Evolutionary conservation across 2,329 filamentous ascomycete genomes (phyloP), one percentile per base, ranked within the genome.

Genomic region (Immersiporthe knoxdaviesiana): DNA sequence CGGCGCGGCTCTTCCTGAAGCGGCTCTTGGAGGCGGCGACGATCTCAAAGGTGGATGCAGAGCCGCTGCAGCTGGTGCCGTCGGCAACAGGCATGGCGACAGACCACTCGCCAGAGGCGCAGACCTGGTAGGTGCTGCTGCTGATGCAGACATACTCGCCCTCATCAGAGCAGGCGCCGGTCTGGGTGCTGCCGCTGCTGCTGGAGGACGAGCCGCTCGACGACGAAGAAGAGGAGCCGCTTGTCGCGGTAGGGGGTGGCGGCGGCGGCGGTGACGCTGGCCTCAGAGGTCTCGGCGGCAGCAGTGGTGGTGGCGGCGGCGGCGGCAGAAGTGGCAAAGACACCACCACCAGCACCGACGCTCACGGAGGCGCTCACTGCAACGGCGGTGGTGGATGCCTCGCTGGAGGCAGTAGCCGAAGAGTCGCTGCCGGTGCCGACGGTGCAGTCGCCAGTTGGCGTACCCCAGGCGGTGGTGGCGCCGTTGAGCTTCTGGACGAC

Each of bases 401-500:
- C 52, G 52, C 52, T 56, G 69, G 72, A 63, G 68, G 72, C 59
- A 41, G 68, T 70, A 11, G 72, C 66, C 59, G 73, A 70, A 27
- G 59, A 39, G 59, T 70, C 71, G 60, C 72, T 72, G 61, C 76
- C 72, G 41, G 74, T 73, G 18, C 73, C 72, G 62, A 78, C 73
- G 68, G 74, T 66, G 74, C 75, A 72, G 72, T 76, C 59, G 73
- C 74, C 71, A 62, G 72, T 70, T 41, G 78, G 75, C 1, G 56
- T 68, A 1, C 73, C 68, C n/a, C 84, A 77, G 50, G 76, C 79
- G 52, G 79, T 75, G 59, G 78, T 75, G 0, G 77, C 65, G 32
- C 80, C 75, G 56, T 83, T 83, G 69, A 84, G 80, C 14, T 79
- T 79, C 67, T 90, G 84, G 4, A 88, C 82, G 2, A 83, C 85